Conservation (phyloP, 106 monocot genomes). For the Dendrobium nobile region DNA sequence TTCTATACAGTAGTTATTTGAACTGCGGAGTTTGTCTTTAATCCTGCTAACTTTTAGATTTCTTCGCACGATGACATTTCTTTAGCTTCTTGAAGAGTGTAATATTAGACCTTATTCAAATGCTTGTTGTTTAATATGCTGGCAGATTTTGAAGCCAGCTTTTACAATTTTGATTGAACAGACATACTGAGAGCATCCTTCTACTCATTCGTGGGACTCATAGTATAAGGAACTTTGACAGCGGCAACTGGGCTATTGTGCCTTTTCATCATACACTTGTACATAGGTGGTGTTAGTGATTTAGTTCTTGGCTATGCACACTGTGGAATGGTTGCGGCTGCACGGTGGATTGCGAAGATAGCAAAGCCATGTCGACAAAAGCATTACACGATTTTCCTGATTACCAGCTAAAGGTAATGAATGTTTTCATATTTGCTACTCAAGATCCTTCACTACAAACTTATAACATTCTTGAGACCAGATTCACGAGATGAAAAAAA, state of each 20-base stretch:
- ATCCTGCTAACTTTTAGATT: neutral
- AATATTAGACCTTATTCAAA: neutral
- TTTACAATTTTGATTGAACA: constrained; percentile 82
- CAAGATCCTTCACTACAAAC: neutral
- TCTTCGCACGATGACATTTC: neutral
- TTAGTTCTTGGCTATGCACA: constrained; percentile 92
- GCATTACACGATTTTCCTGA: constrained; percentile 65
- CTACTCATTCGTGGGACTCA: constrained; percentile 92
- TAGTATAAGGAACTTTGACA: constrained; percentile 93
- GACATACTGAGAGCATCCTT: constrained; percentile 56
- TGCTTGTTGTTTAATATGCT: neutral
- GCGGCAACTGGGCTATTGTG: constrained; percentile 89
- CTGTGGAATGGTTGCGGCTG: constrained; percentile 99
- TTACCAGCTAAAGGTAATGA: constrained; percentile 68
- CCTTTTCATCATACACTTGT: constrained; percentile 94
- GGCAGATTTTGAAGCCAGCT: constrained; percentile 93
- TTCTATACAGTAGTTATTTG: neutral
- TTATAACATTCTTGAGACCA: neutral
- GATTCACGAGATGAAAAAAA: neutral
- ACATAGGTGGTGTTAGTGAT: constrained; percentile 72
- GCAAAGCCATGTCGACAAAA: constrained; percentile 71
- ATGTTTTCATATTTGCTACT: neutral
- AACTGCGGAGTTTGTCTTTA: neutral
- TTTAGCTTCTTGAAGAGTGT: neutral
- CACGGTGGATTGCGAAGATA: constrained; percentile 91